Conservation (phyloP, 2,329 filamentous ascomycete genomes). For the Verticillium nonalfalfae region DNA sequence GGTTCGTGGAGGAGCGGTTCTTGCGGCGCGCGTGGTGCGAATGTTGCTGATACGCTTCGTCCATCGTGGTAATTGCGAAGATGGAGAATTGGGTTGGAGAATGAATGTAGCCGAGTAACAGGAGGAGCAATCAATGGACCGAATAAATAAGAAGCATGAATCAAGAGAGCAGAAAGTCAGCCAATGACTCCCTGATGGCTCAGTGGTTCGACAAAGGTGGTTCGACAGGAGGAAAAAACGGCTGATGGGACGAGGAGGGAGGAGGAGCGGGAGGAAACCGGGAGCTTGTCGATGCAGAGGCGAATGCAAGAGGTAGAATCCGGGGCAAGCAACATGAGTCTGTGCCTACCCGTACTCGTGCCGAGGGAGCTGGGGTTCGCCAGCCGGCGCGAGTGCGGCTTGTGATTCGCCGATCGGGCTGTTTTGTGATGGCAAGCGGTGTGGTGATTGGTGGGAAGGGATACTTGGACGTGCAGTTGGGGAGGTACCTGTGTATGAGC, state of each 20-base stretch:
- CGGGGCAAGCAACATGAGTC: neutral
- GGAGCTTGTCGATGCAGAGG: neutral
- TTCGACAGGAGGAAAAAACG: neutral
- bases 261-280: neutral
- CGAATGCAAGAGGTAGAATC: neutral
- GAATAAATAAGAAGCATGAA: neutral
- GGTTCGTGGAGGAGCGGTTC: slow-evolving; percentile 51
- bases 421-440: neutral
- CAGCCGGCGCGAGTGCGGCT: neutral
- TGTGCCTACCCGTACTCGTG: neutral
- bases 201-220: neutral
- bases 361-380: neutral
- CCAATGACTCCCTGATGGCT: neutral
- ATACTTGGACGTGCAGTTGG: neutral
- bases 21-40: slow-evolving; percentile 50
- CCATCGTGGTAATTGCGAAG: slow-evolving; percentile 35
- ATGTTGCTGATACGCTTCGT: slow-evolving; percentile 55
- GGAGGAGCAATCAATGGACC: neutral
- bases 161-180: neutral
- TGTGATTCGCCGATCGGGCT: neutral
- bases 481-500: neutral
- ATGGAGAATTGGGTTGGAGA: neutral
- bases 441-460: neutral
- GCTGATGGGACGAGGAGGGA: neutral
- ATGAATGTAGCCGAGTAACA: neutral